These are phyloP conservation scores for Prunus mume DNA, from an alignment of 306 rosid genomes.

Conservation along the genomic window DNA sequence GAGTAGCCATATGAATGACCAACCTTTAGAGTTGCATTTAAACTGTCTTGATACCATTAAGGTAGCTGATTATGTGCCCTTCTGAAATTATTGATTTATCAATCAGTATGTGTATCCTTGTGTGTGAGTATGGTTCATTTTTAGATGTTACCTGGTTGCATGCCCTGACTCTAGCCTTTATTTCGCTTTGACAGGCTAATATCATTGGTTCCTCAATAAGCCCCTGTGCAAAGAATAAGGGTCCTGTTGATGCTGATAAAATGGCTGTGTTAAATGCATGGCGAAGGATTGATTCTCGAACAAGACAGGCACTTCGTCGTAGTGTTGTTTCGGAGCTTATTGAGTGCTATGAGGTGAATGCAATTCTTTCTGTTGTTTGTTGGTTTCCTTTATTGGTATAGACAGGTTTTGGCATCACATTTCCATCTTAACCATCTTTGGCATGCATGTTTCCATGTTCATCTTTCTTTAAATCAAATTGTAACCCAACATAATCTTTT, in stretches of 20 bases:
- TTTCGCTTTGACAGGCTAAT: conserved; percentile 53
- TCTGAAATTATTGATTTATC: not conserved
- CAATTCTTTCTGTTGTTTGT: not conserved
- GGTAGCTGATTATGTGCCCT: not conserved
- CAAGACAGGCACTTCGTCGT: conserved; percentile 92
- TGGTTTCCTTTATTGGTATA: not conserved
- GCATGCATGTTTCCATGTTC: not conserved
- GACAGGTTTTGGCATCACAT: not conserved
- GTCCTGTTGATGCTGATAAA: conserved; percentile 57
- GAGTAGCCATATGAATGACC: not conserved
- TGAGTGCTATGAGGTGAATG: conserved; percentile 75
- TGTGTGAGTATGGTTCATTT: not conserved
- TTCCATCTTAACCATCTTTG: not conserved
- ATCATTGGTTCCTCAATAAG: conserved; percentile 51
- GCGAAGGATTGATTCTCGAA: conserved; percentile 66
- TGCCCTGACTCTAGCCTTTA: conserved; percentile 15
- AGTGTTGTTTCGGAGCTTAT: conserved; percentile 67
- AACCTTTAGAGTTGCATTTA: not conserved
- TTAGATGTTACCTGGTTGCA: conserved; percentile 1
- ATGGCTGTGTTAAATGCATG: conserved; percentile 52
- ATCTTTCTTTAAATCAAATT: not conserved
- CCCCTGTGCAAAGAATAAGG: conserved; percentile 49
- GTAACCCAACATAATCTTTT: not conserved
- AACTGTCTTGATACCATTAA: not conserved
- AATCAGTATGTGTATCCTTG: not conserved